Base-by-base conservation (phyloP, 805 yeast species). In the Groenewaldozyma tartarivorans region DNA sequence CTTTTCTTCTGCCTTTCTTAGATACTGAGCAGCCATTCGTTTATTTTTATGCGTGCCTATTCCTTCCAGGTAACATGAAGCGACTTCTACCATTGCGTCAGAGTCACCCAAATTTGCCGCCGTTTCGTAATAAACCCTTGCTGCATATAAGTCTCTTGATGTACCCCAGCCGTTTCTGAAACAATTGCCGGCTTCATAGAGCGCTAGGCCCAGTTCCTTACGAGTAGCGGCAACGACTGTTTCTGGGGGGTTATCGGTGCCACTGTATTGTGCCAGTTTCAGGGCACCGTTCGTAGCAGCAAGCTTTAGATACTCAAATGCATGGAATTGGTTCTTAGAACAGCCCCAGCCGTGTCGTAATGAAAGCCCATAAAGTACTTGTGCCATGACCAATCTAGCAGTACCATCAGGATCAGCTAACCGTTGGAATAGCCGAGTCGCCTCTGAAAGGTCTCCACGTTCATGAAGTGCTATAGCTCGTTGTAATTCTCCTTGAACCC, bases 271-370 rank as follows among this genome's bases (percentile, higher is more conserved):
- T 30, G 47, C 52, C 19, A 48, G 39, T 32, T 46, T 31, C 17
- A 35, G 17, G 6, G 54, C 56, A 17, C 54, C 44, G 35, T 41
- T 48, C 15, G 49, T 40, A 6, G 58, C 56, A 15, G 57, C 56
- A 36, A 44, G 27, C 9, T 51, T 44, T 22, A 56, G 46, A 38
- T 50, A 55, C 38, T 30, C 30, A 22, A 56, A 48, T 20, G 52
- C 61, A 3, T 34, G 24, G 22, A 34, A 41, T 19, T 48, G 51
- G 35, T 50, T 44, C 24, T 29, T 2, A 11, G 22, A 41, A 18
- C 51, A 43, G 18, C 61, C 61, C 61, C 61, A 57, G 26, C 61
- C 61, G 35, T 57, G 61, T 5, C 61, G 41, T 9, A 55, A 49
- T 6, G 51, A 44, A 21, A 57, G 42, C 4, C 61, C 61, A 34